These are phyloP conservation scores for Stephanodiscus triporus DNA, from an alignment of 108 stramenopile genomes.

Conservation along the genomic window DNA sequence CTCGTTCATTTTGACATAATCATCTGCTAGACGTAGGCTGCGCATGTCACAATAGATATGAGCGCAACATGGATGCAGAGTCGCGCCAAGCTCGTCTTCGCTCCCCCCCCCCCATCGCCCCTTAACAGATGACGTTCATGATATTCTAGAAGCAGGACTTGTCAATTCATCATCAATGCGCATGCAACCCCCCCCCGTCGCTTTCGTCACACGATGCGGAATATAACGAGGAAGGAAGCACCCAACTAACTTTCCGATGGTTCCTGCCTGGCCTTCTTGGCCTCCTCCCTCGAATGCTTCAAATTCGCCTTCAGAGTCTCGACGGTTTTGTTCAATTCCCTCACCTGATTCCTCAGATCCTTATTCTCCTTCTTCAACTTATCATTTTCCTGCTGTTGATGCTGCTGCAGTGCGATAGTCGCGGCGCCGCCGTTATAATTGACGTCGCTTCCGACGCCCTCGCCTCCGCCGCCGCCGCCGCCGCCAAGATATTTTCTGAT, in stretches of 20 bases:
- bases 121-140: background rate
- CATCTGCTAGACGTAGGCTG: background rate
- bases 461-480: background rate
- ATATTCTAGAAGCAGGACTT: background rate
- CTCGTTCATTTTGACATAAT: background rate
- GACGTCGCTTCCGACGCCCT: background rate
- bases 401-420: constrained; percentile 2
- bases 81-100: too few relatives aligned
- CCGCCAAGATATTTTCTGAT: constrained; percentile 22
- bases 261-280: background rate
- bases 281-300: constrained; percentile 32
- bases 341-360: constrained; percentile 60
- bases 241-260: background rate
- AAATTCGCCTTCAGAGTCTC: constrained; percentile 38
- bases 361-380: constrained; percentile 54
- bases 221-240: background rate
- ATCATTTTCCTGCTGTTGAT: constrained; percentile 18
- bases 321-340: constrained; percentile 38
- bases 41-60: background rate
- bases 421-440: background rate
- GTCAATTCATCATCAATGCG: background rate
- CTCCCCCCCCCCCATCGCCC: background rate
- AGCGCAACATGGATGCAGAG: background rate
- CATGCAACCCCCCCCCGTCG: background rate
- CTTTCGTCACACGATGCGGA: background rate